phyloP scores from a whole-genome alignment of 257 asterid species.

The Solanum ossicruentum region DNA sequence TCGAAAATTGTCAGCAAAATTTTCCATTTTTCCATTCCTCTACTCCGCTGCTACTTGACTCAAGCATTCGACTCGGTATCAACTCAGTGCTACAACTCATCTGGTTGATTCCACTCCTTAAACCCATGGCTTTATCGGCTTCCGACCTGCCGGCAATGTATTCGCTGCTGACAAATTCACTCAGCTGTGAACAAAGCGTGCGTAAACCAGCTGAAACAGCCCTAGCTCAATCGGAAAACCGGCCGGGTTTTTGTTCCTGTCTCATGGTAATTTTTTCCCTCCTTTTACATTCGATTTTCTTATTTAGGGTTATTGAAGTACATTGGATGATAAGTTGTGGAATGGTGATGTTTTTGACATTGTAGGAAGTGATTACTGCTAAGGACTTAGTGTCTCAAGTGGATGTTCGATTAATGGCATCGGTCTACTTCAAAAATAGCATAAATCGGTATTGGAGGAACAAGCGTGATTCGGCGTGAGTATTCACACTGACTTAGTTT shows the following conservation, averaged over 20 bases:
- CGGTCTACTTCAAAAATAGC: conserved; percentile 82
- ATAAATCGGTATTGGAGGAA: conserved; percentile 82
- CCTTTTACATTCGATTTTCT: neutral
- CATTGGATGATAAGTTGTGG: neutral
- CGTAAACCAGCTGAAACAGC: conserved; percentile 90
- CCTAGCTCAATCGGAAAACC: conserved; percentile 67
- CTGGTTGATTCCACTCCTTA: neutral
- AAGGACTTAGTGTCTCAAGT: conserved; percentile 57
- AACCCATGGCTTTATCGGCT: conserved; percentile 61
- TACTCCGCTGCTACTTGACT: neutral
- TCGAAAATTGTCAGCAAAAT: neutral
- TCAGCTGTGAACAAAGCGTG: conserved; percentile 58
- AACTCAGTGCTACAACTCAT: neutral
- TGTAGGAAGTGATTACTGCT: conserved; percentile 78
- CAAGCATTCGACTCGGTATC: neutral
- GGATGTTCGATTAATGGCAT: conserved; percentile 83
- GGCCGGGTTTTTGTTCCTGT: conserved; percentile 96
- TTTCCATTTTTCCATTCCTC: neutral
- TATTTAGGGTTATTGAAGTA: neutral
- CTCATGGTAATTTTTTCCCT: conserved; percentile 47
- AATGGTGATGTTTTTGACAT: neutral
- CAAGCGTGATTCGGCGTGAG: conserved; percentile 73
- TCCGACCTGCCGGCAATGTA: conserved; percentile 84
- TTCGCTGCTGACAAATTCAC: conserved; percentile 58
- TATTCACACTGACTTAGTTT: neutral